These are phyloP conservation scores for Microcyclospora pomicola DNA, from an alignment of 2,329 filamentous ascomycete species.

Conservation along the genomic window DNA sequence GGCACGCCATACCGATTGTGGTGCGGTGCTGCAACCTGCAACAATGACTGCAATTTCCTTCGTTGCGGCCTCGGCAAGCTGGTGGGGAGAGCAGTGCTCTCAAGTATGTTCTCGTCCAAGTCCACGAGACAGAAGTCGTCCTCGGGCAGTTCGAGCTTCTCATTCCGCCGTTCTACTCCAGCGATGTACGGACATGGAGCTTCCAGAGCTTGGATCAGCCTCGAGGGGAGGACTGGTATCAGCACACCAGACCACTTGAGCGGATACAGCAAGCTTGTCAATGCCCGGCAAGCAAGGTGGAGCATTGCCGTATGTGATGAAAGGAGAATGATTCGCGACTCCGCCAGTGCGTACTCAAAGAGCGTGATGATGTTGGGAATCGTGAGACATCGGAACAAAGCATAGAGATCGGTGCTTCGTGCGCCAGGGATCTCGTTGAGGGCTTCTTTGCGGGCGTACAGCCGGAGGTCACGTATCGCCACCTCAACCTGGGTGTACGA, in stretches of 20 bases:
- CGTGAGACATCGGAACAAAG: constrained; percentile 77
- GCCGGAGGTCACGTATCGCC: constrained; percentile 70
- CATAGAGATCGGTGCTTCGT: constrained; percentile 82
- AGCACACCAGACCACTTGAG: constrained; percentile 87
- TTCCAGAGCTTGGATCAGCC: constrained; percentile 76
- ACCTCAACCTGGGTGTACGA: constrained; percentile 95
- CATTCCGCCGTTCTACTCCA: constrained; percentile 84
- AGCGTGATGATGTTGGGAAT: constrained; percentile 85
- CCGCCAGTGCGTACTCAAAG: constrained; percentile 83
- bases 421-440: constrained; percentile 85
- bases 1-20: constrained; percentile 75
- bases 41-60: constrained; percentile 71
- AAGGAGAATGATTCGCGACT: constrained; percentile 89
- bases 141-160: constrained; percentile 71
- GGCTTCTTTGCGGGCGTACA: constrained; percentile 89
- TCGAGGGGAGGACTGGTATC: constrained; percentile 77
- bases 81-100: constrained; percentile 65
- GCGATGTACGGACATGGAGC: constrained; percentile 96
- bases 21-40: constrained; percentile 83
- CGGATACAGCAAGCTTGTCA: constrained; percentile 73
- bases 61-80: constrained; percentile 77
- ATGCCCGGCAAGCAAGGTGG: constrained; percentile 78
- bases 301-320: constrained; percentile 96
- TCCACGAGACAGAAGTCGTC: constrained; percentile 95
- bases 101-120: constrained; percentile 78